Evolutionary conservation across 345 rosid genomes (phyloP).

Genomic region (Cardamine chenopodiifolia): DNA sequence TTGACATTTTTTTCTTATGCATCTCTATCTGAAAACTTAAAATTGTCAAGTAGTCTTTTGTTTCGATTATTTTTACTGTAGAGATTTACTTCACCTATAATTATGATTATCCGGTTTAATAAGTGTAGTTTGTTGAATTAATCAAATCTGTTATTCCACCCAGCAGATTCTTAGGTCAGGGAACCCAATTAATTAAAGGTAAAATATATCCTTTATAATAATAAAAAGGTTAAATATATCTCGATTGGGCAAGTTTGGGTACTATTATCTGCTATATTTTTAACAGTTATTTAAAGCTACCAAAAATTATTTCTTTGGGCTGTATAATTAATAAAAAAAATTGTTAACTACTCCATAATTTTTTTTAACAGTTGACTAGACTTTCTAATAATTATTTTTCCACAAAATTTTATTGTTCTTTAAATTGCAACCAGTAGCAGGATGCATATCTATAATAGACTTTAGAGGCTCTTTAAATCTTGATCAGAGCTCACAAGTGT

Average conservation of each 20-base stretch:
- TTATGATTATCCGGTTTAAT: neutral
- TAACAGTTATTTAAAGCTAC: neutral
- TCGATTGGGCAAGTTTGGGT: neutral
- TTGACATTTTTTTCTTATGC: neutral
- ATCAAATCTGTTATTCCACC: neutral
- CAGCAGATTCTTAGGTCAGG: neutral
- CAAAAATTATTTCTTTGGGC: neutral
- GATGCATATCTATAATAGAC: conserved; percentile 29
- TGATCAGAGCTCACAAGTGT: conserved; percentile 35
- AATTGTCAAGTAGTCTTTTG: no score
- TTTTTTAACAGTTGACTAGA: neutral
- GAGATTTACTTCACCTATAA: no score
- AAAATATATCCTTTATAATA: neutral
- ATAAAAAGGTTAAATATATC: neutral
- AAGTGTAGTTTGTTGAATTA: neutral
- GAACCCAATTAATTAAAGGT: neutral
- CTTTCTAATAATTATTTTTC: neutral
- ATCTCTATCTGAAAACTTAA: no score
- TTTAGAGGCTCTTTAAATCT: conserved; percentile 37
- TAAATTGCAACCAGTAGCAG: conserved; percentile 24
- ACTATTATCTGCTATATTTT: neutral
- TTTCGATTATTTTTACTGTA: neutral
- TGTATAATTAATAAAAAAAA: neutral
- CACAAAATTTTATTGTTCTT: conserved; percentile 2
- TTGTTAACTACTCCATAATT: neutral